Base-by-base conservation (phyloP, 2,329 filamentous ascomycete genomes). In the Fragosphaeria purpurea region DNA sequence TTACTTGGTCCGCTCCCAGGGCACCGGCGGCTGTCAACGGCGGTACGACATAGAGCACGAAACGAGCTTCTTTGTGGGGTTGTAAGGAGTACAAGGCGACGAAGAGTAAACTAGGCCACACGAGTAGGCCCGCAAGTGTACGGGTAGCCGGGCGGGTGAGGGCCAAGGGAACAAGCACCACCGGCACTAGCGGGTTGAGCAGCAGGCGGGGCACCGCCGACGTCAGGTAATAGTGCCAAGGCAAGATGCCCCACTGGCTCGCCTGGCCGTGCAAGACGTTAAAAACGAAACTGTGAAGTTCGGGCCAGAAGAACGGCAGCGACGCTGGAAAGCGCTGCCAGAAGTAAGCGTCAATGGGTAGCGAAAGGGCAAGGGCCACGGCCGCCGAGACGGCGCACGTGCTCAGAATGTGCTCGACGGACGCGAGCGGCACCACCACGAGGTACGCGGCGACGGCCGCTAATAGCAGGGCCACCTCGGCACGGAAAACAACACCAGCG, bases 51-150 rank as follows among this genome's bases (percentile, higher is more conserved):
- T 97, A 97, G 60, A 97, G 82, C 58, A 98, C 83, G 72, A 98
- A 98, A 13, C 93, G 86, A 64, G 89, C 86, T 69, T 98, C 93
- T 65, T 98, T 98, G 70, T 98, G 93, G 0, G 91, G 90, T 55
- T 95, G 85, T 47, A 88, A 60, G 56, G 88, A 95, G 72, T 95
- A 97, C 42, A 94, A 66, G 5, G 76, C 76, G 22, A 94, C 74
- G 65, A 90, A 98, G 34, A 77, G 65, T 2, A 94, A 57, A 8
- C 79, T 76, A 0, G 93, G 89, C 3, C 83, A 59, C 4, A 86
- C 71, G 0, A 87, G 60, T 6, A 71, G 68, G 12, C 67, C 62
- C 0, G 73, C 70, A 5, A 67, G 64, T 4, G 63, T 64, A 7
- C 67, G 63, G 0, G 72, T 75, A 3, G 70, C 71, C 0, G 73